Evolutionary conservation across 2,329 filamentous ascomycete species (phyloP).

Genomic region (Parafenestella ontariensis): DNA sequence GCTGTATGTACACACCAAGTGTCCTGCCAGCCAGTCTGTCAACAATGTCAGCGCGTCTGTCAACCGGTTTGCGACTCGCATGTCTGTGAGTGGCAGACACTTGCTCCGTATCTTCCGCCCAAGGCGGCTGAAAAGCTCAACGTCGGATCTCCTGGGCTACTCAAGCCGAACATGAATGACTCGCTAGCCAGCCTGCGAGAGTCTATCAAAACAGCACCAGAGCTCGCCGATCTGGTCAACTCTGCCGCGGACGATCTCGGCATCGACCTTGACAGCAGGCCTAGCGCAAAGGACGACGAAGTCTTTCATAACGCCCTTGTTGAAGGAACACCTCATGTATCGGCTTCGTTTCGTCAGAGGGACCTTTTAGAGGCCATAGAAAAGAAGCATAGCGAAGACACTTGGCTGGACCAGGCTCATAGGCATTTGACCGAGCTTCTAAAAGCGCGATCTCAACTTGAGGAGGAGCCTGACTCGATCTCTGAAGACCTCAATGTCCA

Average conservation of each 20-base stretch:
- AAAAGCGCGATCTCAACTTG: slow-evolving; percentile 27
- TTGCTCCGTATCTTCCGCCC: slow-evolving; percentile 20
- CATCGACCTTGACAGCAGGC: slow-evolving; percentile 35
- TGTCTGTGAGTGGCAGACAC: slow-evolving; percentile 16
- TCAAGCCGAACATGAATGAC: slow-evolving; percentile 44
- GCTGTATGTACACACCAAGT: background rate
- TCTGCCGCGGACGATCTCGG: slow-evolving; percentile 47
- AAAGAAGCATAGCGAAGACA: slow-evolving; percentile 16
- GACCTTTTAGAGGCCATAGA: background rate
- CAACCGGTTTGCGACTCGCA: slow-evolving; percentile 9
- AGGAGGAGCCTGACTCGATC: slow-evolving; percentile 39
- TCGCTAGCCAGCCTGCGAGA: slow-evolving; percentile 21
- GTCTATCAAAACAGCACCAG: slow-evolving; percentile 39
- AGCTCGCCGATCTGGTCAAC: slow-evolving; percentile 47
- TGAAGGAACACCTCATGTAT: slow-evolving; percentile 14
- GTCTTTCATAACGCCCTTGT: slow-evolving; percentile 33
- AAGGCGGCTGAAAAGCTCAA: slow-evolving; percentile 36
- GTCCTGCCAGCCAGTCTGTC: background rate
- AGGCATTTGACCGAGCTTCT: slow-evolving; percentile 28
- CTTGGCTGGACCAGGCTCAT: slow-evolving; percentile 28
- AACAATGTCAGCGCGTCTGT: slow-evolving; percentile 5
- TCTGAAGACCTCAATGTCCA: slow-evolving; percentile 36
- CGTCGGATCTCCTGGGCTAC: slow-evolving; percentile 29
- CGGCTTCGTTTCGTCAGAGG: slow-evolving; percentile 2
- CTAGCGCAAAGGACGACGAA: slow-evolving; percentile 31